Evolutionary conservation across 805 yeast genomes (phyloP), one percentile per base, ranked within the genome.

Genomic region (Ogataea wickerhamii): DNA sequence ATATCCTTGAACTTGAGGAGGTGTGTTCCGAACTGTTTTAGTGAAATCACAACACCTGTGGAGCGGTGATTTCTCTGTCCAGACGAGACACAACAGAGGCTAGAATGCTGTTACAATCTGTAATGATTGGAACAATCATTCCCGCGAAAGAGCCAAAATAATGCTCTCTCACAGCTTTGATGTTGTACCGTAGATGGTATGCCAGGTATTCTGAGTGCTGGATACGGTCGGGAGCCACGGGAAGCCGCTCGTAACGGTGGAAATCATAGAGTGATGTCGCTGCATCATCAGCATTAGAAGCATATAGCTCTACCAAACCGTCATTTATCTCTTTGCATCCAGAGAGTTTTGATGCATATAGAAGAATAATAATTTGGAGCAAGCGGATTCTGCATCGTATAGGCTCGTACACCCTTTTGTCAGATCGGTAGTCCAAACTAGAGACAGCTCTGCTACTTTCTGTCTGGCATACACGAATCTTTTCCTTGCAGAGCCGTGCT

Each of bases 1-100:
- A 74, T 43, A 70, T 86, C 19, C 57, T 70, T 21, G 84, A 84
- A 19, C 56, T 84, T 23, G 71, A 67, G 36, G 48, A 55, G n/a
- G 75, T 66, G 2, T 61, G 70, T 28, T 73, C 80, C 2, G 81
- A 80, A 51, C 48, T 78, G 27, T 77, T 78, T 28, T 32, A 29
- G 26, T 4, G n/a, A 18, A 5, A 16, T 31, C 32, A 16, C 12
- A 43, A 41, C 14, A 48, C 38, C 19, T 46, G 48, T 6, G 48
- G 45, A 12, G 37, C 38, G 2, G 44, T 24, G n/a, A 51, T 17
- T 29, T 48, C 56, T 25, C 28, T 37, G 16, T 48, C 54, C 22
- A 51, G 30, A 23, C 52, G 37, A 18, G 47, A 41, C 20, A 43
- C 32, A 4, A 49, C 28, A 11, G 44, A 36, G 7, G 48, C 42